Evolutionary conservation across 768 basidiomycete species (phyloP).

Genomic region (Rhodotorula graminis): DNA sequence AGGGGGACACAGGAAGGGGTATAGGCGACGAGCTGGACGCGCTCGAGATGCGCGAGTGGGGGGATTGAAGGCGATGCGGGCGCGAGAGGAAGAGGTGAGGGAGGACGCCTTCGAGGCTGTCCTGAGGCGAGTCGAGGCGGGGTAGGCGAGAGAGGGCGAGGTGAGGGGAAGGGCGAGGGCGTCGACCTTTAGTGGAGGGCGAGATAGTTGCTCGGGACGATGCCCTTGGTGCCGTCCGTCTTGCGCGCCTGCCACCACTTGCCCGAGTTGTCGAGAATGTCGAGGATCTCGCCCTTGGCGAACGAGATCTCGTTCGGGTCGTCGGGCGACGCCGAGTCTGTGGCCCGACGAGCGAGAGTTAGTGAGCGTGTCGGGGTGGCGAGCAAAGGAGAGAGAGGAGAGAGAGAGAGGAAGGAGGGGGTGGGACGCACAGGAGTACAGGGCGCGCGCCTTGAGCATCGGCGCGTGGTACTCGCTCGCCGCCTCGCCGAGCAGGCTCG

Average conservation of each 20-base stretch:
- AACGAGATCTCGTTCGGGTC: constrained; percentile 97
- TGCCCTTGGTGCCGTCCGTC: constrained; percentile 56
- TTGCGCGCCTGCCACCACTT: constrained; percentile 89
- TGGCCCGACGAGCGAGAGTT: too few relatives aligned
- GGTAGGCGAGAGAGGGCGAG: too few relatives aligned
- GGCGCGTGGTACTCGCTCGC: constrained; percentile 46
- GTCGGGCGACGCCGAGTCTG: constrained; percentile 88
- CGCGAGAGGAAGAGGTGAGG: background rate
- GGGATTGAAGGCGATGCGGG: background rate
- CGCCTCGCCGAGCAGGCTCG: constrained; percentile 22
- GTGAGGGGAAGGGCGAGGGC: too few relatives aligned
- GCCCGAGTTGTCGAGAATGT: constrained; percentile 79
- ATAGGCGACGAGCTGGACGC: too few relatives aligned
- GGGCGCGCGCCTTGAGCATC: constrained; percentile 73
- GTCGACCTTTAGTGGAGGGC: background rate
- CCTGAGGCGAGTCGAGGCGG: too few relatives aligned
- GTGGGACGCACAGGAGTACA: constrained; percentile 71
- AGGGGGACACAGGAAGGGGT: background rate
- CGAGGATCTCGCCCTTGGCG: constrained; percentile 81
- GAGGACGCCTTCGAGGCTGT: background rate
- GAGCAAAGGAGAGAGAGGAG: background rate
- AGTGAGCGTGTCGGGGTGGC: too few relatives aligned
- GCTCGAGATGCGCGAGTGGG: background rate
- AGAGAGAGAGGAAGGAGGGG: constrained; percentile 1
- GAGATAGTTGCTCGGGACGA: constrained; percentile 40